Evolutionary conservation across 169 alveolate species (phyloP), one percentile per base, ranked within the genome.

Genomic region (Cardiosporidium cionae): DNA sequence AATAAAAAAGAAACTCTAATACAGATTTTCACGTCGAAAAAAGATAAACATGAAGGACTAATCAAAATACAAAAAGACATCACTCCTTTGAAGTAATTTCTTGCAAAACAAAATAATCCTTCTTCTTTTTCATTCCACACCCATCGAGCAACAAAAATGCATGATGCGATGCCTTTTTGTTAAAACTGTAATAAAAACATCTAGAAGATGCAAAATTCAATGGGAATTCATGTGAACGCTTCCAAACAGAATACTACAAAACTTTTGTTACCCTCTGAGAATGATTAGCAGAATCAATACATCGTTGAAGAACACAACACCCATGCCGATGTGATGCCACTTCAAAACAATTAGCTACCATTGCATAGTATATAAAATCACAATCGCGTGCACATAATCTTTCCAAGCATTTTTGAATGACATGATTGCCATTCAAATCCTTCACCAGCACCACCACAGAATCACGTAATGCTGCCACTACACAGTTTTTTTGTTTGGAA

Each of bases 291-390:
- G 95, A 91, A 70, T 94, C 97, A 3, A 91, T 82, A 76, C 97
- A 93, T 62, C 97, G 72, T 85, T 94, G 97, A 84, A 94, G 81
- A n/a, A 94, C 96, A 74, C 98, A 94, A 76, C 98, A 93, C 5
- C 98, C 98, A 80, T 94, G 97, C 68, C 94, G 86, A 70, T 93
- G 95, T 32, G 88, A 90, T 31, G 95, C 94, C 28, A 93, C 84
- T 54, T 86, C 87, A 32, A 84, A 80, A 69, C 95, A 89, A 75
- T 88, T 74, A 31, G 86, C 79, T 32, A 72, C 65, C 74, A 85
- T 85, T 9, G 89, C 86, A 25, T 90, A 84, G 77, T 87, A 91
- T 29, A 91, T 89, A 84, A 92, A 93, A 62, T 93, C 82, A 70
- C 95, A 90, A 31, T 84, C 79, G 33, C 85, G 72, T 53, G 93